Evolutionary conservation across 805 yeast species (phyloP).

Genomic region (Candida schatavii): DNA sequence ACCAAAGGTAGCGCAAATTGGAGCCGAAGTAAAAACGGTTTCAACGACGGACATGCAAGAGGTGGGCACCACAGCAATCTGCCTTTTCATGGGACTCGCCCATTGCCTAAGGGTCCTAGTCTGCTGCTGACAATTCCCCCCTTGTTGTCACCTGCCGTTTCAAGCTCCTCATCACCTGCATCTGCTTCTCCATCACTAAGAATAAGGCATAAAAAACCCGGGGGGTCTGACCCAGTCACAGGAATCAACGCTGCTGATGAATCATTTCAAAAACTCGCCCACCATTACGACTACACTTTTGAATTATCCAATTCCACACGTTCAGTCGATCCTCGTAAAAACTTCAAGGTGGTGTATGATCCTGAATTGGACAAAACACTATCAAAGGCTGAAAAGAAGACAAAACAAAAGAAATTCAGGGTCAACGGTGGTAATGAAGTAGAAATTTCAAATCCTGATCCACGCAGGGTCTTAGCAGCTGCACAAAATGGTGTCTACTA

Average conservation of each 20-base stretch:
- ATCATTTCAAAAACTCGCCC: slow-evolving; percentile 26
- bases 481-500: slow-evolving; percentile 20
- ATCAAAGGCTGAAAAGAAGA: slow-evolving; percentile 29
- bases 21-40: no score
- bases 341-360: slow-evolving; percentile 50
- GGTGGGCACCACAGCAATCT: no score
- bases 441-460: slow-evolving; percentile 33
- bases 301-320: slow-evolving; percentile 9
- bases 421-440: slow-evolving; percentile 26
- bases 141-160: neutral
- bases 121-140: neutral
- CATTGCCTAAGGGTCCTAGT: no score
- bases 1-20: no score
- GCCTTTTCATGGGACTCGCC: no score
- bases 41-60: no score
- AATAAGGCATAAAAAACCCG: neutral
- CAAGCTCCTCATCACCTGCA: neutral
- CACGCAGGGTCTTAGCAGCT: slow-evolving; percentile 28
- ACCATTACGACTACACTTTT: slow-evolving; percentile 21
- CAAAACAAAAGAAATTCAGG: slow-evolving; percentile 38
- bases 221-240: slow-evolving; percentile 32
- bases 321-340: slow-evolving; percentile 19
- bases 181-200: neutral
- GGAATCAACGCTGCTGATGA: slow-evolving; percentile 32
- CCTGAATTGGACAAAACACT: slow-evolving; percentile 38